Percentiles rank a stretch among this genome's conserved stretches.
phyloP scores from a whole-genome alignment of 331 rosid genomes.

The Malus hybrid region DNA sequence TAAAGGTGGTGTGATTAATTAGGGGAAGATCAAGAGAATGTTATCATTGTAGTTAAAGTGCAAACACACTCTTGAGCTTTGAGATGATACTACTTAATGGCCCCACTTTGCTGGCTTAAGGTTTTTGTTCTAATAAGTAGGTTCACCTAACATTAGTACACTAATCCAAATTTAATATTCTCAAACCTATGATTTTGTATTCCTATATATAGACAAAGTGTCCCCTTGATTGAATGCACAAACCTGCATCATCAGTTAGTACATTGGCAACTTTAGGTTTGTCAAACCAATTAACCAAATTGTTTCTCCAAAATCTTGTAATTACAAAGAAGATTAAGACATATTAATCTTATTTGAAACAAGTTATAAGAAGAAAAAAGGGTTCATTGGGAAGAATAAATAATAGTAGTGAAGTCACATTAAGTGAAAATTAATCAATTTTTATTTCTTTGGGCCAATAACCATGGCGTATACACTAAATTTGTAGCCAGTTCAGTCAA shows the following conservation, averaged over 20 bases:
- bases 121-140: constrained; percentile 31
- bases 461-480: constrained; percentile 4
- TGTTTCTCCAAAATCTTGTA: background rate
- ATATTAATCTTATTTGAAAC: too few relatives aligned
- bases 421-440: background rate
- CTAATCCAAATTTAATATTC: constrained; percentile 18
- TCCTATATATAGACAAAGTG: constrained; percentile 54
- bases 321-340: background rate
- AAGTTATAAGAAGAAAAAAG: too few relatives aligned
- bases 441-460: constrained; percentile 20
- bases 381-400: background rate
- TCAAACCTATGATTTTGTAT: constrained; percentile 40
- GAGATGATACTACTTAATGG: constrained; percentile 20
- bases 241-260: constrained; percentile 10
- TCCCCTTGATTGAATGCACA: constrained; percentile 63
- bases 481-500: constrained; percentile 19
- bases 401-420: constrained; percentile 9
- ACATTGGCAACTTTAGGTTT: background rate
- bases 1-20: constrained; percentile 1
- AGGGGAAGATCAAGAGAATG: constrained; percentile 23
- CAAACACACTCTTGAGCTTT: constrained; percentile 20
- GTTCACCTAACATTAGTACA: constrained; percentile 50
- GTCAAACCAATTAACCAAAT: background rate
- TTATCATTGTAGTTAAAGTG: constrained; percentile 27
- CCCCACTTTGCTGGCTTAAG: constrained; percentile 26